These are phyloP conservation scores for Eucalyptus viminalis DNA, from an alignment of 345 rosid species.

Conservation along the genomic window DNA sequence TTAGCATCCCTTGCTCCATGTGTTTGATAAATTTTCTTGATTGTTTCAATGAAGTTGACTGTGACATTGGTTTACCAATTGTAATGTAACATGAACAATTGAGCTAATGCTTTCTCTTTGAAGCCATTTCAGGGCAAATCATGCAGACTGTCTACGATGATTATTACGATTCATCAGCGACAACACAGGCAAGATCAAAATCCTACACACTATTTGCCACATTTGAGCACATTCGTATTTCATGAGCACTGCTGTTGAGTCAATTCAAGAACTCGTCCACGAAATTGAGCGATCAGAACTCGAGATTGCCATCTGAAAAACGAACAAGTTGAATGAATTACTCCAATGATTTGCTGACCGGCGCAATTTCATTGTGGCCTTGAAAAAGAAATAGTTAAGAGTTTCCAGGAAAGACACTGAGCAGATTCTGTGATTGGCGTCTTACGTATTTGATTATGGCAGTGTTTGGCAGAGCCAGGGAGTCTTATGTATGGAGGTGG, in stretches of 20 bases:
- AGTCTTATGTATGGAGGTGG: constrained; percentile 43
- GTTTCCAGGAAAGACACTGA: not conserved
- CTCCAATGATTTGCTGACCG: not conserved
- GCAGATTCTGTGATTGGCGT: not conserved
- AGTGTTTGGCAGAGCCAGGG: constrained; percentile 55
- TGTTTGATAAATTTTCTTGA: not conserved
- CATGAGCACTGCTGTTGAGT: not conserved
- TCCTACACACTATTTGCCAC: not conserved
- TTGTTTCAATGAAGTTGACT: not conserved
- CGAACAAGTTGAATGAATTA: not conserved
- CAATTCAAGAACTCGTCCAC: not conserved
- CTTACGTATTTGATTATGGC: not conserved
- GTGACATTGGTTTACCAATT: not conserved
- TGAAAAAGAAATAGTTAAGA: not conserved
- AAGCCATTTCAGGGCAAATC: not conserved
- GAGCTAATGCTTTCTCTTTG: not conserved
- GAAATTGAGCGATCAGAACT: constrained; percentile 21
- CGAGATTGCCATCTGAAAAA: not conserved
- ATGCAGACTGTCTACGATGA: not conserved
- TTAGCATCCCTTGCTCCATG: not conserved
- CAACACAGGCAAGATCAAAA: not conserved
- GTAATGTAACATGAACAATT: not conserved
- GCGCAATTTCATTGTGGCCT: not conserved
- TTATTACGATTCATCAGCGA: not conserved
- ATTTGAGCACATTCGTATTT: not conserved